phyloP scores from a whole-genome alignment of 148 eudicot species.

The Camellia sinensis region DNA sequence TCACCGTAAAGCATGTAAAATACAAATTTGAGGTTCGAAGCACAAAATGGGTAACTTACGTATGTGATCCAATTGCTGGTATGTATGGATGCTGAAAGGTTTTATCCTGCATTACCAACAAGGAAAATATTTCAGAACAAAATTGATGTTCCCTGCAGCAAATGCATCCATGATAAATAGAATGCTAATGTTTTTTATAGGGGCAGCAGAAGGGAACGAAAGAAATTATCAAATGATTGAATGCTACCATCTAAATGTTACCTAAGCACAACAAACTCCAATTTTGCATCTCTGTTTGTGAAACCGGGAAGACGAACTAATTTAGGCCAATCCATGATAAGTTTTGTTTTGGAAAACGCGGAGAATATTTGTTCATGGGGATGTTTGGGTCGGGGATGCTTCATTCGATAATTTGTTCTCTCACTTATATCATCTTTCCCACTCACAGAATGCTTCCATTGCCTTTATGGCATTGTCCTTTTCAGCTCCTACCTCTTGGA shows the following conservation, averaged over 20 bases:
- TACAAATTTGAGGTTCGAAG: neutral
- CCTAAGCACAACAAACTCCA: neutral
- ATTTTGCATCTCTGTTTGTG: neutral
- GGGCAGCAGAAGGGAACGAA: neutral
- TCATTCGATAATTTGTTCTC: no score
- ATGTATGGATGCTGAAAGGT: conserved; percentile 85
- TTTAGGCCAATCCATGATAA: no score
- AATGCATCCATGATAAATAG: neutral
- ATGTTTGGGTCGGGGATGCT: no score
- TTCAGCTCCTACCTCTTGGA: no score
- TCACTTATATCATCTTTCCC: no score
- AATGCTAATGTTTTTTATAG: neutral
- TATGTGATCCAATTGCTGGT: conserved; percentile 76
- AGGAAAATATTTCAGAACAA: conserved; percentile 13
- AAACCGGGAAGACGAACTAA: no score
- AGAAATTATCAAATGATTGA: neutral
- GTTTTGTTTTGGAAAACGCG: no score
- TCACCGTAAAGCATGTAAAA: neutral
- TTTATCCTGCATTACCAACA: conserved; percentile 64
- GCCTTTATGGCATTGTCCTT: no score
- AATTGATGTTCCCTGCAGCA: conserved; percentile 2
- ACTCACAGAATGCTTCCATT: no score
- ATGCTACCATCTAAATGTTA: neutral
- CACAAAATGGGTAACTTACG: conserved; percentile 45
- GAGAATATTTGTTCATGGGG: no score